These are phyloP conservation scores for Elsinoe fawcettii DNA, from an alignment of 2,329 filamentous ascomycete genomes.

Conservation along the genomic window DNA sequence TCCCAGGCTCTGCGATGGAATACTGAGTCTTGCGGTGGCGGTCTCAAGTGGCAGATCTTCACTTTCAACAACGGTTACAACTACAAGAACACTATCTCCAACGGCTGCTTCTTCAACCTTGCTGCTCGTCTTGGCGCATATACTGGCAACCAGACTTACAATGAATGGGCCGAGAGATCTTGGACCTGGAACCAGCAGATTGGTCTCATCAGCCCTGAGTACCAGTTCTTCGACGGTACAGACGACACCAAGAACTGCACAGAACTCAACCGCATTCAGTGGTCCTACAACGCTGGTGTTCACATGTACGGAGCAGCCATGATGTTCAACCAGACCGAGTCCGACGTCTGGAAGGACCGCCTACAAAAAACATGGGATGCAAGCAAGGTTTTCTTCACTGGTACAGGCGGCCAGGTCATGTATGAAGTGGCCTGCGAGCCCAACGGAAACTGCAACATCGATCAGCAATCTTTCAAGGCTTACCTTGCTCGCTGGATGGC, in stretches of 20 bases:
- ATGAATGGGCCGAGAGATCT: conserved; percentile 52
- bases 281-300: conserved; percentile 38
- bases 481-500: conserved; percentile 45
- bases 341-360: conserved; percentile 24
- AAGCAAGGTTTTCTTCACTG: conserved; percentile 35
- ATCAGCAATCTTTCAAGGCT: conserved; percentile 39
- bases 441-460: conserved; percentile 34
- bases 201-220: conserved; percentile 49
- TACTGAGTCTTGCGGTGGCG: conserved; percentile 31
- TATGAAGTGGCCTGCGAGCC: conserved; percentile 39
- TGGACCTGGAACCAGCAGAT: conserved; percentile 36
- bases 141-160: conserved; percentile 46
- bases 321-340: conserved; percentile 35
- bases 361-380: conserved; percentile 23
- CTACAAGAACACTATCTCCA: conserved; percentile 53
- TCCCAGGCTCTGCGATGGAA: conserved; percentile 33
- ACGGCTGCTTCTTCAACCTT: conserved; percentile 46
- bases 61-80: conserved; percentile 44
- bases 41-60: conserved; percentile 35
- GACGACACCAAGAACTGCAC: conserved; percentile 39
- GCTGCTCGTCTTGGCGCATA: conserved; percentile 36
- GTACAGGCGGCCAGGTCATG: conserved; percentile 33
- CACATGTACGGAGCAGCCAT: conserved; percentile 40
- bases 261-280: conserved; percentile 39
- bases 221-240: conserved; percentile 41